Percentiles rank a stretch among this genome's conserved stretches.
phyloP scores from a whole-genome alignment of 495 filamentous ascomycete genomes.

The Sabuloglossum arenarium region DNA sequence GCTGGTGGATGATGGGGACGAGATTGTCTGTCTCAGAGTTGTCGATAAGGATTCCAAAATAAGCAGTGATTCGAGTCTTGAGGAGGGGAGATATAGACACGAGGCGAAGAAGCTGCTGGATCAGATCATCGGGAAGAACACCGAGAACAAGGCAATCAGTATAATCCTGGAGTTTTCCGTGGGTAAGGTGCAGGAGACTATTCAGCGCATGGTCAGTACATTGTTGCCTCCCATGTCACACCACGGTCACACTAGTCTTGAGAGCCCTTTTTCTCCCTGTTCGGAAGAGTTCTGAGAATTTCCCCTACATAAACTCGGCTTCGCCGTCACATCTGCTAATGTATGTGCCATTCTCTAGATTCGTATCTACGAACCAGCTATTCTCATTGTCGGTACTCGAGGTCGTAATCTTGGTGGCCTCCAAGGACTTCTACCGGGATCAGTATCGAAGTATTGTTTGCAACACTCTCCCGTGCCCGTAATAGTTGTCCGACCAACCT shows the following conservation, averaged over 20 bases:
- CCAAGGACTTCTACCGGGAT: slow-evolving; percentile 77
- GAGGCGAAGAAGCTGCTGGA: slow-evolving; percentile 62
- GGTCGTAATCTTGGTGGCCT: slow-evolving; percentile 74
- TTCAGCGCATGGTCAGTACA: slow-evolving; percentile 67
- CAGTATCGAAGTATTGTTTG: slow-evolving; percentile 89
- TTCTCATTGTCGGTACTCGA: slow-evolving; percentile 86
- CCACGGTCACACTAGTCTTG: neutral
- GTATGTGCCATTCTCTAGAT: slow-evolving; percentile 33
- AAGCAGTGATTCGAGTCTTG: slow-evolving; percentile 40
- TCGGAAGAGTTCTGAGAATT: neutral
- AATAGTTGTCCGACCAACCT: slow-evolving; percentile 77
- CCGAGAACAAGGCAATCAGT: slow-evolving; percentile 63
- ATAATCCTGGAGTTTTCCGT: slow-evolving; percentile 77
- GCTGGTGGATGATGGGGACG: slow-evolving; percentile 88
- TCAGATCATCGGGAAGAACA: slow-evolving; percentile 66
- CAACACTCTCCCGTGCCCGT: slow-evolving; percentile 95
- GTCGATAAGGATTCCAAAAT: slow-evolving; percentile 70
- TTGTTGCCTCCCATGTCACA: neutral
- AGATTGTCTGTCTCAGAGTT: slow-evolving; percentile 83
- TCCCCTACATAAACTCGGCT: slow-evolving; percentile 6
- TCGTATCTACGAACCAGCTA: slow-evolving; percentile 78
- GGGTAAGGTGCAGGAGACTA: slow-evolving; percentile 79
- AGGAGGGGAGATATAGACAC: slow-evolving; percentile 54
- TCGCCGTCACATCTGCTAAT: neutral
- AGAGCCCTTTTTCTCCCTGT: neutral